Base-by-base conservation (phyloP, 2,329 filamentous ascomycete genomes). In the Ilyonectria mors-panacis region DNA sequence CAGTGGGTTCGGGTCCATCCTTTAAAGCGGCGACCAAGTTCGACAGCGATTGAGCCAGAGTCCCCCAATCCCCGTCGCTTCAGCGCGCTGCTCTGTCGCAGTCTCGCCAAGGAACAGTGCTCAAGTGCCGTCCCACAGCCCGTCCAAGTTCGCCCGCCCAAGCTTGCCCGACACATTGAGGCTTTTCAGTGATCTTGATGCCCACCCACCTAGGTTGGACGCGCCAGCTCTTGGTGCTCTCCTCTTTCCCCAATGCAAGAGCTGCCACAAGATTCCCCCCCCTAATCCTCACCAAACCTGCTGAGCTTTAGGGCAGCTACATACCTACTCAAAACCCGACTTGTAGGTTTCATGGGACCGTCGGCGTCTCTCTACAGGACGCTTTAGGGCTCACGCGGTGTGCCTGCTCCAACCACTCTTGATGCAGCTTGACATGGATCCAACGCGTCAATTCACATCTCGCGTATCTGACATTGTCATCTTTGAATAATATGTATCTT, bases 21-120 rank as follows among this genome's bases (percentile, higher is more conserved):
- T 44, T 35, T 59, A 59, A 48, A 59, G 42, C 56, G 56, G 56
- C 56, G 56, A 45, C n/a, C 26, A 21, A 19, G 56, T 10, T 26
- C 37, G 37, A 39, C 13, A 13, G 37, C 17, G 37, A 39, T 39
- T 39, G 37, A 17, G 9, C 26, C 7, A 17, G 26, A n/a, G 21
- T 30, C n/a, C 47, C 26, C 26, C 9, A n/a, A 23, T 30, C 26
- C 26, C 26, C 26, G 48, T 33, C 15, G 26, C 23, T 50, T 30
- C 47, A 50, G 47, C 21, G 10, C 7, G 48, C 17, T 33, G 48
- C 48, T 33, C 48, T 13, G 17, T 28, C 9, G 17, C n/a, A 6
- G 28, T 33, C 37, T 15, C 37, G 12, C 37, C 37, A 13, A 39
- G 12, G 17, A 17, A 51, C 48, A 30, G 17, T 51, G 28, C 28